These are phyloP conservation scores for Alternaria sp. DNA, from an alignment of 2,329 filamentous ascomycete species.

Conservation along the genomic window DNA sequence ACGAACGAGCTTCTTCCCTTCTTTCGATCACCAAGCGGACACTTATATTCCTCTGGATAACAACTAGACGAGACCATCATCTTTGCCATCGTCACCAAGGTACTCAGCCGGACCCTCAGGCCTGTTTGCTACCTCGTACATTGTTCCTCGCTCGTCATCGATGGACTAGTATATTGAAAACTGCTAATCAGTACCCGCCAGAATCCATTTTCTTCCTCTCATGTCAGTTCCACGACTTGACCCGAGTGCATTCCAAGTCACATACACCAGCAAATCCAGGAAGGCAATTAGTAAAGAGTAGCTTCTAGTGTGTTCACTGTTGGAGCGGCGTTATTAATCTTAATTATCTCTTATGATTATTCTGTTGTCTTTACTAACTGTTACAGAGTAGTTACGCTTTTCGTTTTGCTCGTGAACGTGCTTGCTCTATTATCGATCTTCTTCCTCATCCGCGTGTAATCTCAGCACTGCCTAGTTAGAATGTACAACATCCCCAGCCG, in stretches of 20 bases:
- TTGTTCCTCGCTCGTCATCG: too few relatives aligned
- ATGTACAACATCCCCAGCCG: neutral
- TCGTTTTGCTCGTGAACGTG: neutral
- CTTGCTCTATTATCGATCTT: neutral
- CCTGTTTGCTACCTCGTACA: neutral
- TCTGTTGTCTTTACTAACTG: rapidly evolving
- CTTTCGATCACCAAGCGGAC: too few relatives aligned
- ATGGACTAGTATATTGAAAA: neutral
- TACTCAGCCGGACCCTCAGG: neutral
- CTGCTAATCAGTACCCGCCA: neutral
- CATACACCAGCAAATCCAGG: rapidly evolving
- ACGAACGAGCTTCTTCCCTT: neutral
- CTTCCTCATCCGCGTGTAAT: too few relatives aligned
- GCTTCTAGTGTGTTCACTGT: neutral
- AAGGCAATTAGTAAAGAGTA: neutral
- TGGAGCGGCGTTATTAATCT: neutral
- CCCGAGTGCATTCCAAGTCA: neutral
- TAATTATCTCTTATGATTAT: rapidly evolving
- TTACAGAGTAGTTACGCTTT: rapidly evolving
- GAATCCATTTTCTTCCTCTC: neutral
- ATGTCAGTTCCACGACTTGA: neutral
- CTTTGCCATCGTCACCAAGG: neutral
- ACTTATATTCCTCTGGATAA: too few relatives aligned
- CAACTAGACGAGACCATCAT: neutral
- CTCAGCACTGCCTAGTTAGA: too few relatives aligned